Evolutionary conservation across 2,329 filamentous ascomycete species (phyloP).

Genomic region (Diaporthe velutina): DNA sequence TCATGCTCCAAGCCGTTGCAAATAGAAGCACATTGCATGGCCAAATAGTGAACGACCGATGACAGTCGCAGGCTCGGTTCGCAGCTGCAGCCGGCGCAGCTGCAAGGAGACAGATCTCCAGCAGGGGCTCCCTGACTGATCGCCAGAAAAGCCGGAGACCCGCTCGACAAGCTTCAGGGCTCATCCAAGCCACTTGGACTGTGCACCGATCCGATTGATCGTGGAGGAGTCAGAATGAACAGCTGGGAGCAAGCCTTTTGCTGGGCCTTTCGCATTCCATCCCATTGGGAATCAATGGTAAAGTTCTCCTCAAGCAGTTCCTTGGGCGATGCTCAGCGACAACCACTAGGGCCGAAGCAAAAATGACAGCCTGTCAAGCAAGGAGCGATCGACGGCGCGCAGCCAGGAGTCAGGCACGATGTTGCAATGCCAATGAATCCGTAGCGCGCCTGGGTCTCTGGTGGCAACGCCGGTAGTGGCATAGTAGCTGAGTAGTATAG

Average conservation of each 20-base stretch:
- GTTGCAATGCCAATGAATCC: constrained; percentile 10
- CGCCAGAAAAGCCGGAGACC: constrained; percentile 22
- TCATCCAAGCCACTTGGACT: constrained; percentile 13
- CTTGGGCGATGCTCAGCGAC: not conserved
- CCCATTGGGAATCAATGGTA: not conserved
- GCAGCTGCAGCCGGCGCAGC: not conserved
- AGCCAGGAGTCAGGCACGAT: not conserved
- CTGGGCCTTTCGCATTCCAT: not conserved
- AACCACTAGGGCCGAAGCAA: not conserved
- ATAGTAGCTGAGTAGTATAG: constrained; percentile 8
- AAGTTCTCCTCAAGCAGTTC: not conserved
- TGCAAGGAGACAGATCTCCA: constrained; percentile 19
- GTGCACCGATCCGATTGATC: constrained; percentile 26
- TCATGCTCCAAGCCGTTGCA: not conserved
- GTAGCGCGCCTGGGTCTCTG: not conserved
- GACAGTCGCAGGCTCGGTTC: not conserved
- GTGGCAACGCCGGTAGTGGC: not conserved
- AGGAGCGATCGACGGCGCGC: not conserved
- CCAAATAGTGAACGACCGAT: not conserved
- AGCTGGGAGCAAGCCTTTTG: not conserved
- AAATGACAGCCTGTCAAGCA: not conserved
- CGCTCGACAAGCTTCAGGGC: constrained; percentile 30
- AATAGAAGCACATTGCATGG: not conserved
- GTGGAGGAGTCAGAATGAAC: not conserved
- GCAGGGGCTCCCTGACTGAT: constrained; percentile 27